Evolutionary conservation across 208 protist genomes (phyloP).

Genomic region (Paratrypanosoma confusum): DNA sequence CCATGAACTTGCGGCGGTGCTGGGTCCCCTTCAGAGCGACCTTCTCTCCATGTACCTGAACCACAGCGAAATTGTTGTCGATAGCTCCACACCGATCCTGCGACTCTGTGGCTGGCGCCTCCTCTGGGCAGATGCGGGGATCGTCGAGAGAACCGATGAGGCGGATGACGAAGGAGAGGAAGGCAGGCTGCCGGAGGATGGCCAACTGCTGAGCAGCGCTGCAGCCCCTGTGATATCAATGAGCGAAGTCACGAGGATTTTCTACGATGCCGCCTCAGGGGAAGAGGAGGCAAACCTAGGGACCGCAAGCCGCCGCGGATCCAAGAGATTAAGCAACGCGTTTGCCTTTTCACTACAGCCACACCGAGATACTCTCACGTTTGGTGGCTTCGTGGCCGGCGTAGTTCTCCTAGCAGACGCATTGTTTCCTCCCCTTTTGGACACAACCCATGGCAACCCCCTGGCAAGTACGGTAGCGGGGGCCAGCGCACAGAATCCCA

Average conservation of each 20-base stretch:
- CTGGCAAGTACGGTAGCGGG: too few relatives aligned
- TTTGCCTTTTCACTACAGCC: too few relatives aligned
- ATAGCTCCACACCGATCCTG: slow-evolving; percentile 64
- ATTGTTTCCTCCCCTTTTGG: slow-evolving; percentile 42
- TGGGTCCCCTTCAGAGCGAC: slow-evolving; percentile 27
- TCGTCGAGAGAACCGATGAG: slow-evolving; percentile 21
- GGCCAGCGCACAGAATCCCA: too few relatives aligned
- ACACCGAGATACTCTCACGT: too few relatives aligned
- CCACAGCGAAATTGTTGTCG: slow-evolving; percentile 28
- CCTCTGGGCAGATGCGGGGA: slow-evolving; percentile 50
- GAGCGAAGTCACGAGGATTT: slow-evolving; percentile 40
- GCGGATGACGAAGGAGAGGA: slow-evolving; percentile 1
- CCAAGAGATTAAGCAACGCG: too few relatives aligned
- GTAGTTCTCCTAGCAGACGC: slow-evolving; percentile 45
- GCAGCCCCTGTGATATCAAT: too few relatives aligned
- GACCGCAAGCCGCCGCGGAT: too few relatives aligned
- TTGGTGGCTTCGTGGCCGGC: slow-evolving; percentile 51
- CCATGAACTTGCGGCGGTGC: too few relatives aligned
- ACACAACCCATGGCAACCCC: too few relatives aligned
- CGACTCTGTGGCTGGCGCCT: slow-evolving; percentile 69
- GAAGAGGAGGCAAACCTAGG: too few relatives aligned
- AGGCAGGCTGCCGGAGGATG: too few relatives aligned
- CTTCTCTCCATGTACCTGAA: slow-evolving; percentile 56
- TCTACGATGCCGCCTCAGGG: slow-evolving; percentile 28
- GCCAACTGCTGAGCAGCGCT: too few relatives aligned